Evolutionary conservation across 2,329 filamentous ascomycete genomes (phyloP).

Genomic region (Phaeoacremonium minimum): DNA sequence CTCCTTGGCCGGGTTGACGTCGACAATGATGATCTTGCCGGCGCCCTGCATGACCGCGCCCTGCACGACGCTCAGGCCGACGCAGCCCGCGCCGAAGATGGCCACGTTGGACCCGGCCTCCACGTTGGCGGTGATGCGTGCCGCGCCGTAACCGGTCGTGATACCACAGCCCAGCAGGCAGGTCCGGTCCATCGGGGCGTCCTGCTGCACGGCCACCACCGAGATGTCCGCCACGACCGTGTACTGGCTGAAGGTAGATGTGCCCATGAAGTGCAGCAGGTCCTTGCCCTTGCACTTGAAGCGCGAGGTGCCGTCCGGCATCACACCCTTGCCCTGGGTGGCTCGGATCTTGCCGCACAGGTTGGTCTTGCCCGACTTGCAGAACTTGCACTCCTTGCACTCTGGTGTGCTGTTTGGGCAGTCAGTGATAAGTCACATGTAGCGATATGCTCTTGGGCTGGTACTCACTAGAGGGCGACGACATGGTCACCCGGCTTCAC

Average conservation of each 20-base stretch:
- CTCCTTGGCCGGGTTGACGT: slow-evolving; percentile 85
- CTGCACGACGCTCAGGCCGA: slow-evolving; percentile 92
- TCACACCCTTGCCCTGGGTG: slow-evolving; percentile 91
- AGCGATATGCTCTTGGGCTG: neutral
- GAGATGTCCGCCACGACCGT: slow-evolving; percentile 98
- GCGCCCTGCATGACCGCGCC: slow-evolving; percentile 84
- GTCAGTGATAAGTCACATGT: neutral
- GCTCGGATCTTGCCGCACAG: slow-evolving; percentile 98
- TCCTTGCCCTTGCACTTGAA: slow-evolving; percentile 95
- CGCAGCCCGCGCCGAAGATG: slow-evolving; percentile 92
- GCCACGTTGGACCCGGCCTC: slow-evolving; percentile 88
- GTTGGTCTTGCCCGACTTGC: slow-evolving; percentile 98
- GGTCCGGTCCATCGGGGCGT: slow-evolving; percentile 92
- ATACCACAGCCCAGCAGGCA: slow-evolving; percentile 97
- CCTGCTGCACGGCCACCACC: slow-evolving; percentile 84
- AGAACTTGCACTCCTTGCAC: slow-evolving; percentile 96
- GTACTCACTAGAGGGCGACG: slow-evolving; percentile 75
- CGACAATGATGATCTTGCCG: slow-evolving; percentile 67
- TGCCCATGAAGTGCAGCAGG: slow-evolving; percentile 98
- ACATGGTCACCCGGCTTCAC: slow-evolving; percentile 94
- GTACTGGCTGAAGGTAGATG: slow-evolving; percentile 97
- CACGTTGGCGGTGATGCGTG: slow-evolving; percentile 86
- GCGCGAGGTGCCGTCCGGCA: slow-evolving; percentile 94
- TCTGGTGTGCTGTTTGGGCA: slow-evolving; percentile 78
- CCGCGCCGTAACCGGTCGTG: slow-evolving; percentile 96